Evolutionary conservation across 2,329 filamentous ascomycete species (phyloP), one percentile per base, ranked within the genome.

Genomic region (Stemphylium vesicarium): DNA sequence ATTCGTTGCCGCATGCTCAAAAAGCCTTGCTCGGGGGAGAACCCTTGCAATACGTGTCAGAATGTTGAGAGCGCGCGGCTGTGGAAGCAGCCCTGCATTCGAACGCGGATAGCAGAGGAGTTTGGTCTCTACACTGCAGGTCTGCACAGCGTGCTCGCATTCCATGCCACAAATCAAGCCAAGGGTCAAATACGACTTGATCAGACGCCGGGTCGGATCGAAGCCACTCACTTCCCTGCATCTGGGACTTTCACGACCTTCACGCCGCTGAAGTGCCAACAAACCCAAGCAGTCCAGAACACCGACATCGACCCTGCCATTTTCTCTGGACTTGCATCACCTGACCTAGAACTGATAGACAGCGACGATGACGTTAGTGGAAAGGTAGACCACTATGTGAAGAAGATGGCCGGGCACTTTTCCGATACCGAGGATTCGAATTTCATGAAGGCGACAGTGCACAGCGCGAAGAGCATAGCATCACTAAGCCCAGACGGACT

Each of bases 1-100:
- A 81, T 87, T 57, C 81, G 85, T 31, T 87, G 85, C 66, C 82
- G 84, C 12, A 86, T 87, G 84, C 74, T 87, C 20, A 87, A 86
- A 73, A 87, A 87, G 64, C 82, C 84, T 40, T 87, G 85, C 62
- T 86, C 84, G 8, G 82, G 82, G 31, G 84, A 83, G 16, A 85
- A 79, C 35, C 85, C 85, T 13, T 87, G 85, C 67, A 81, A 76
- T 22, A 85, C 83, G 9, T 87, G 85, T 59, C 78, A 78, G 45
- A 81, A 81, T 56, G 82, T 87, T n/a, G 83, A 85, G 64, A 84
- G 81, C 54, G 84, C 85, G 32, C 79, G 85, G 36, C 62, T 87
- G 16, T 87, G 85, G 85, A 86, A 85, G 63, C 79, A 82, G 54
- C 81, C 80, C 7, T 87, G 85, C 60, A 79, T 86, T 39, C 79